Evolutionary conservation across 805 yeast species (phyloP).

Genomic region (Teunomyces panamensis): DNA sequence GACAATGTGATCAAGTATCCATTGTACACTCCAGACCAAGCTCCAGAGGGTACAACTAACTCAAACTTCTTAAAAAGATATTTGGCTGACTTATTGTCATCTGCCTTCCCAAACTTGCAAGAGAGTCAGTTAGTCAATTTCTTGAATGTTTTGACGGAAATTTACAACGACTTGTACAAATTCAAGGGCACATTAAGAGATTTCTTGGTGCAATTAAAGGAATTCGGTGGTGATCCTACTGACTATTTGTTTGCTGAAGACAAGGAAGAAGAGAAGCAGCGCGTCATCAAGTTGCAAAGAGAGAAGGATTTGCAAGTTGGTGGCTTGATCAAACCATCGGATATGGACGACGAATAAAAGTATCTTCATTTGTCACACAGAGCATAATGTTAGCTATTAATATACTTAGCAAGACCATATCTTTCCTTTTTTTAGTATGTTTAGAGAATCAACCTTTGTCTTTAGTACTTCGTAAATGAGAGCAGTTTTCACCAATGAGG

Average conservation of each 20-base stretch:
- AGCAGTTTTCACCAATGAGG: constrained; percentile 1
- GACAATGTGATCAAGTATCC: constrained; percentile 73
- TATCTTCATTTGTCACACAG: neutral
- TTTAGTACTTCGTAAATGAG: neutral
- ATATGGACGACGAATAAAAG: constrained; percentile 68
- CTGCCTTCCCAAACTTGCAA: constrained; percentile 91
- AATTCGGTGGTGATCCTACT: constrained; percentile 92
- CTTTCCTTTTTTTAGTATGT: neutral
- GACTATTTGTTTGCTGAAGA: constrained; percentile 95
- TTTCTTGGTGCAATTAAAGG: constrained; percentile 93
- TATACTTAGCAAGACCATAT: neutral
- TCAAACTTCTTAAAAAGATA: constrained; percentile 74
- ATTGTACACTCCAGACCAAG: constrained; percentile 74
- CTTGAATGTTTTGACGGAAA: constrained; percentile 69
- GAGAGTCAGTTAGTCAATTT: constrained; percentile 79
- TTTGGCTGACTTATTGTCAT: constrained; percentile 73
- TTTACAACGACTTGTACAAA: constrained; percentile 68
- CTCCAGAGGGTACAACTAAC: constrained; percentile 82
- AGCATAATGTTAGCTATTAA: constrained; percentile 1
- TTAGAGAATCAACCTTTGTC: neutral
- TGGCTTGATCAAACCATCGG: constrained; percentile 92
- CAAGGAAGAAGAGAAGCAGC: constrained; percentile 70
- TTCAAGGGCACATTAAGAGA: constrained; percentile 89
- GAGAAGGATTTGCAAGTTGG: constrained; percentile 86
- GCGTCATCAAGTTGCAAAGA: constrained; percentile 65